Percentiles rank a stretch among this genome's conserved stretches.
Conservation (phyloP, 2,329 filamentous ascomycete genomes). For the Neocucurbitaria cava region DNA sequence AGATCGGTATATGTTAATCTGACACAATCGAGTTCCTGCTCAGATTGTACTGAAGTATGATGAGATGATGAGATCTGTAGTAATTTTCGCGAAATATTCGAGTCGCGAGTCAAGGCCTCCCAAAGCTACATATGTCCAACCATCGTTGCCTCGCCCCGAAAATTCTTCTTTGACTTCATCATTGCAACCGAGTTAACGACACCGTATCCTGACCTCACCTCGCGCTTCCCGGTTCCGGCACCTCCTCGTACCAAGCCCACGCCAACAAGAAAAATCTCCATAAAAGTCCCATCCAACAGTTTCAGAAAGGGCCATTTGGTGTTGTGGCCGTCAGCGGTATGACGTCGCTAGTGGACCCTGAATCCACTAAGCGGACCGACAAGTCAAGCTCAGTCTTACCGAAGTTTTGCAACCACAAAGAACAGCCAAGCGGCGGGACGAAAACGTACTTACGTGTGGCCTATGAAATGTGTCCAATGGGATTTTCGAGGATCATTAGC, state of each 20-base stretch:
- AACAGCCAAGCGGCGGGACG: neutral
- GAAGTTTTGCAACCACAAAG: conserved; percentile 13
- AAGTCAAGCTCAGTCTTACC: conserved; percentile 2
- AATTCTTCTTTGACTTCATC: conserved; percentile 18
- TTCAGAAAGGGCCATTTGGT: conserved; percentile 26
- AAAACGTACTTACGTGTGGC: conserved; percentile 8
- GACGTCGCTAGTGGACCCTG: conserved; percentile 40
- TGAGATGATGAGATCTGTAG: conserved; percentile 2
- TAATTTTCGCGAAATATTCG: conserved; percentile 1
- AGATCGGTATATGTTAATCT: neutral
- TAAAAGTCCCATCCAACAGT: conserved; percentile 40
- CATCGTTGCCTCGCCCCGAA: conserved; percentile 19
- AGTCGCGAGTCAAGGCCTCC: conserved; percentile 10
- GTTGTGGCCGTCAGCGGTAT: conserved; percentile 24
- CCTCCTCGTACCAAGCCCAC: conserved; percentile 26
- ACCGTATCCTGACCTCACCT: conserved; percentile 16
- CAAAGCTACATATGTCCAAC: conserved; percentile 19
- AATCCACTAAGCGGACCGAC: conserved; percentile 28
- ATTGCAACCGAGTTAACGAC: conserved; percentile 12
- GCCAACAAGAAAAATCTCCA: conserved; percentile 23
- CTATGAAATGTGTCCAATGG: conserved; percentile 17
- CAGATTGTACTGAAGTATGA: neutral
- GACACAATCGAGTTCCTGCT: conserved; percentile 14
- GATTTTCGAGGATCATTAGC: conserved; percentile 1
- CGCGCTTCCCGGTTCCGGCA: conserved; percentile 20